A percentile compares a stretch with the other conserved stretches of the same genome.
These are phyloP conservation scores for Apium graveolens DNA, from an alignment of 129 eudicot genomes.

Conservation along the genomic window DNA sequence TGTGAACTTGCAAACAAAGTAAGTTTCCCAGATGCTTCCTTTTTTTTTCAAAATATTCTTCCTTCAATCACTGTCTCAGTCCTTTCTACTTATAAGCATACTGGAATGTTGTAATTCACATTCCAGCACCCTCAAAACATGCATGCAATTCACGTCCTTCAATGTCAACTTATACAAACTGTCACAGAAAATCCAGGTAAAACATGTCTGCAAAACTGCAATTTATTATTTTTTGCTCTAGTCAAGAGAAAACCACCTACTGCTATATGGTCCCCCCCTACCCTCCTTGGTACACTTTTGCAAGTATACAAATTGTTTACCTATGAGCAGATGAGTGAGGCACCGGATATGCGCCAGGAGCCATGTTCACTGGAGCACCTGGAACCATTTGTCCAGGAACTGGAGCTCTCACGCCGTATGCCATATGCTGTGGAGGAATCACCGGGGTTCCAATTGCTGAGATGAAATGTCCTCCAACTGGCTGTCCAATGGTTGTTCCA, in stretches of 20 bases:
- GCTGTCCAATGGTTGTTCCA: constrained; percentile 70
- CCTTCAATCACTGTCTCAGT: background rate
- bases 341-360: constrained; percentile 32
- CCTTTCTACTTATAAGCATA: background rate
- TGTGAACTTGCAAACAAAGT: background rate
- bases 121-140: background rate
- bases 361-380: constrained; percentile 48
- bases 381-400: constrained; percentile 48
- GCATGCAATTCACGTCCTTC: constrained; percentile 13
- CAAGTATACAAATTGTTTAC: constrained; percentile 17
- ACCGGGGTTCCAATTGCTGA: constrained; percentile 80
- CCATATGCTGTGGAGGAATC: constrained; percentile 47
- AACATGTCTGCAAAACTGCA: constrained; percentile 12
- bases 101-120: background rate
- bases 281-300: constrained; percentile 24
- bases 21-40: background rate
- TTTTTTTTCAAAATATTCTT: background rate
- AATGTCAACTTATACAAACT: constrained; percentile 2
- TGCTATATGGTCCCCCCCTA: constrained; percentile 1
- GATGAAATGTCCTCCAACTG: constrained; percentile 48
- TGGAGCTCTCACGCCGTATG: constrained; percentile 47
- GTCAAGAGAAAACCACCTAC: constrained; percentile 12
- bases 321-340: constrained; percentile 44
- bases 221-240: constrained; percentile 2
- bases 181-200: constrained; percentile 6